These are phyloP conservation scores for Tricladium varicosporioides DNA, from an alignment of 2,329 filamentous ascomycete species.

Conservation along the genomic window DNA sequence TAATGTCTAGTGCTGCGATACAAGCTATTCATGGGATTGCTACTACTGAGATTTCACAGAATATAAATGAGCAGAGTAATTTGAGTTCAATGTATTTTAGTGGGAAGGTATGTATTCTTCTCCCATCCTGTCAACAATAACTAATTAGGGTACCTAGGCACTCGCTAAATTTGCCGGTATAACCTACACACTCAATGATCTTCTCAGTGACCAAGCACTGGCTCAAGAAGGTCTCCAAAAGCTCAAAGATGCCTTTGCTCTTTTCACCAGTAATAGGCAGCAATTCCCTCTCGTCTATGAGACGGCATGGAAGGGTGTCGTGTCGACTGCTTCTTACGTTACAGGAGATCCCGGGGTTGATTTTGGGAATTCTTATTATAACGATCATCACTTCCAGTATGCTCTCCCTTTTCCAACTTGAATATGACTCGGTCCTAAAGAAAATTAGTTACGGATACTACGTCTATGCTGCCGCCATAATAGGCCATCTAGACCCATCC, in stretches of 20 bases:
- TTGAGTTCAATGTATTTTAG: conserved; percentile 90
- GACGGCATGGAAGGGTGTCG: conserved; percentile 73
- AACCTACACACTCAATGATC: conserved; percentile 61
- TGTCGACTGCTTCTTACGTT: conserved; percentile 71
- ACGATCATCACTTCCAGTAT: conserved; percentile 67
- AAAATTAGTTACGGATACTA: conserved; percentile 70
- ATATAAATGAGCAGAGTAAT: conserved; percentile 71
- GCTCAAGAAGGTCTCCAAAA: conserved; percentile 57
- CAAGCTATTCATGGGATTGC: conserved; percentile 60
- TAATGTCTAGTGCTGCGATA: conserved; percentile 54
- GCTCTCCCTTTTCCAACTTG: neutral
- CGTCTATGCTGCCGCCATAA: conserved; percentile 80
- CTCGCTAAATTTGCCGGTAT: conserved; percentile 74
- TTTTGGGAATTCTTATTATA: conserved; percentile 89
- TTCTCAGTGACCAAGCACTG: conserved; percentile 57
- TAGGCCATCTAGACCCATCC: conserved; percentile 71
- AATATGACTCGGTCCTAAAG: neutral
- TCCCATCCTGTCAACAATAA: conserved; percentile 29
- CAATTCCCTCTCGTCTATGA: conserved; percentile 65
- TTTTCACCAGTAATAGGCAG: conserved; percentile 67
- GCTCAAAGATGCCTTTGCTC: conserved; percentile 64
- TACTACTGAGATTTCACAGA: conserved; percentile 70
- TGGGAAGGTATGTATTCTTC: conserved; percentile 62
- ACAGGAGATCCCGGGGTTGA: conserved; percentile 70
- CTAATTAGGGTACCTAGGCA: conserved; percentile 43